Conservation (phyloP, 768 basidiomycete species). For the Asterophora parasitica region DNA sequence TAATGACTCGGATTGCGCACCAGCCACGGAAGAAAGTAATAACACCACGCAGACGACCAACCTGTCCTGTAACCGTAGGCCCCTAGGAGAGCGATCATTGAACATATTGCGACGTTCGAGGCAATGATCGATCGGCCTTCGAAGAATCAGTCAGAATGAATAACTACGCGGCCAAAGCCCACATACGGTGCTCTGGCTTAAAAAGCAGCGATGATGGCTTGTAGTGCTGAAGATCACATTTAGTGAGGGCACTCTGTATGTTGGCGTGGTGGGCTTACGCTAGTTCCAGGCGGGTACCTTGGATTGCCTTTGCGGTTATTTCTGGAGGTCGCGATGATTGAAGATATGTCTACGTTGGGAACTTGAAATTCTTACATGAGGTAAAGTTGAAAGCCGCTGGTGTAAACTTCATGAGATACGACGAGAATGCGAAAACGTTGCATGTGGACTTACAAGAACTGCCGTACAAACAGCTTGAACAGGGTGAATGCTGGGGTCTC, state of each 20-base stretch:
- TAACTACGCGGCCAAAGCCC: not conserved
- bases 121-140: slow-evolving; percentile 32
- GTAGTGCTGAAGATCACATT: slow-evolving; percentile 31
- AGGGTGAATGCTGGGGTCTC: slow-evolving; percentile 49
- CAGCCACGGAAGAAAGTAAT: slow-evolving; percentile 49
- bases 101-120: slow-evolving; percentile 37
- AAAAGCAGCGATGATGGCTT: slow-evolving; percentile 40
- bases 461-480: slow-evolving; percentile 42
- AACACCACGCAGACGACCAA: slow-evolving; percentile 28
- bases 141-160: not conserved
- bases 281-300: slow-evolving; percentile 38
- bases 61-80: slow-evolving; percentile 26
- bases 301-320: slow-evolving; percentile 45
- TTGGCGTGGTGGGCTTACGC: slow-evolving; percentile 25
- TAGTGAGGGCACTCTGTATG: not conserved
- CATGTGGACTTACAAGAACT: slow-evolving; percentile 39
- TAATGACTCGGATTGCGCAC: slow-evolving; percentile 30
- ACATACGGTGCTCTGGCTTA: slow-evolving; percentile 39
- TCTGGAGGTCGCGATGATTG: slow-evolving; percentile 17
- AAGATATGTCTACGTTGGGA: slow-evolving; percentile 1
- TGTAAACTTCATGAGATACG: slow-evolving; percentile 4
- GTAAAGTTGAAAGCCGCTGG: slow-evolving; percentile 42
- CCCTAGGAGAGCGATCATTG: slow-evolving; percentile 33
- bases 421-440: not conserved
- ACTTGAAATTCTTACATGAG: slow-evolving; percentile 28